Evolutionary conservation across 2,329 filamentous ascomycete species (phyloP).

Genomic region (Endothia cerciana): DNA sequence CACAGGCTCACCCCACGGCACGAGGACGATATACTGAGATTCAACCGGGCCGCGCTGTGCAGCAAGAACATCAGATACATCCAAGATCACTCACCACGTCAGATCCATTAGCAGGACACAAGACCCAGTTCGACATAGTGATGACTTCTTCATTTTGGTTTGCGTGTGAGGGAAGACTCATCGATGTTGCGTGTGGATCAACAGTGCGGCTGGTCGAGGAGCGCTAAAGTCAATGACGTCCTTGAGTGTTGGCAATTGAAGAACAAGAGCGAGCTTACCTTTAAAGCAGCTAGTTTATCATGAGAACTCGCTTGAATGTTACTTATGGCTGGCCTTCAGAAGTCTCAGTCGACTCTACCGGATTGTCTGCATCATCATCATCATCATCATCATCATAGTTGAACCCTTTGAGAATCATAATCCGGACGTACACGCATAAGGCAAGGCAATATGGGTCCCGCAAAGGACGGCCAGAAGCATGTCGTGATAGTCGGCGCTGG

Average conservation of each 20-base stretch:
- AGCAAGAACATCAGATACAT: neutral
- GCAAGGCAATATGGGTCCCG: slow-evolving; percentile 5
- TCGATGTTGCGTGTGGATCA: neutral
- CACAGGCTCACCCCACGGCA: neutral
- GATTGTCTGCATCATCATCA: neutral
- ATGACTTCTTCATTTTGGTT: neutral
- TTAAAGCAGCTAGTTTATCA: neutral
- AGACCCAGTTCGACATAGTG: neutral
- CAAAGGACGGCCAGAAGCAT: slow-evolving; percentile 43
- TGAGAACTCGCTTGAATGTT: neutral
- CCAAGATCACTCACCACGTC: neutral
- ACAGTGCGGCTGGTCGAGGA: neutral
- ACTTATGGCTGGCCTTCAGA: neutral
- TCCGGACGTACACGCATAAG: neutral
- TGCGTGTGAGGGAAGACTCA: neutral
- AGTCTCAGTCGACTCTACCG: neutral
- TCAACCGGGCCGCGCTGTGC: neutral
- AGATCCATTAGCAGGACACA: neutral
- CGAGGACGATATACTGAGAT: neutral
- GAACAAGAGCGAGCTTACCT: neutral
- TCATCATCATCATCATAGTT: no score
- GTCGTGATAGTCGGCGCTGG: slow-evolving; percentile 65
- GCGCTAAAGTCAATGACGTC: slow-evolving; percentile 25
- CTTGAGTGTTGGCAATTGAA: neutral
- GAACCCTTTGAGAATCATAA: no score